These are phyloP conservation scores for Sonneratia alba DNA, from an alignment of 345 rosid genomes.

Conservation along the genomic window DNA sequence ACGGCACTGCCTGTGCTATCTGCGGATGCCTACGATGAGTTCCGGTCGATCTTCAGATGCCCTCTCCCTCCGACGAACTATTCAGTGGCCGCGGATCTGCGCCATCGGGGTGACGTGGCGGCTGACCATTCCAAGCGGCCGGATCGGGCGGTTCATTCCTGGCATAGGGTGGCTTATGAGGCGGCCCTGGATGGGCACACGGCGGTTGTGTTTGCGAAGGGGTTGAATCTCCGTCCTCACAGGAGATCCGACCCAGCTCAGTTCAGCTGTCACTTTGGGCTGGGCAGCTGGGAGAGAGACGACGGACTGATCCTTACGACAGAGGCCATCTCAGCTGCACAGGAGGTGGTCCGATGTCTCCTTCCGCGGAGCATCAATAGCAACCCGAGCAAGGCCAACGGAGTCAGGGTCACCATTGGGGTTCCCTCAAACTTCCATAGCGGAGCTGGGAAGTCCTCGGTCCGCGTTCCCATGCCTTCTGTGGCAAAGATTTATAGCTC, in stretches of 20 bases:
- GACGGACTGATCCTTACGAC: conserved; percentile 37
- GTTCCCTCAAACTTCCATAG: conserved; percentile 11
- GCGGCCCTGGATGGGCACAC: conserved; percentile 58
- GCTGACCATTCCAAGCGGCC: conserved; percentile 10
- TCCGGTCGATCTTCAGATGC: conserved; percentile 60
- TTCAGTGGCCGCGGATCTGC: conserved; percentile 50
- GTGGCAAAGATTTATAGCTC: conserved; percentile 42
- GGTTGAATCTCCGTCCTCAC: conserved; percentile 81
- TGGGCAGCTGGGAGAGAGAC: conserved; percentile 30
- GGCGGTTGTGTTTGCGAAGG: conserved; percentile 73
- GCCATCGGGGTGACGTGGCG: conserved; percentile 26
- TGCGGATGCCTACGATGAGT: conserved; percentile 41
- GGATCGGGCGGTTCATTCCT: conserved; percentile 41
- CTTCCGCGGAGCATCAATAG: conserved; percentile 48
- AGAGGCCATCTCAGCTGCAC: conserved; percentile 67
- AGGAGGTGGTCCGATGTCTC: conserved; percentile 82
- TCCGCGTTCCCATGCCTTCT: conserved; percentile 38
- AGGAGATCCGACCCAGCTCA: conserved; percentile 48
- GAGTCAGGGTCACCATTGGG: conserved; percentile 39
- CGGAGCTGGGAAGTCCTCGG: conserved; percentile 8
- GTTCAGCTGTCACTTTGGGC: conserved; percentile 63
- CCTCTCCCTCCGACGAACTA: conserved; percentile 52
- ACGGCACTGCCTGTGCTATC: conserved; percentile 33
- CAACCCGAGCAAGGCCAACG: conserved; percentile 41
- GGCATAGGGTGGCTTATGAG: conserved; percentile 70